phyloP scores from a whole-genome alignment of 441 rosid species.

The Adansonia rubrostipa region DNA sequence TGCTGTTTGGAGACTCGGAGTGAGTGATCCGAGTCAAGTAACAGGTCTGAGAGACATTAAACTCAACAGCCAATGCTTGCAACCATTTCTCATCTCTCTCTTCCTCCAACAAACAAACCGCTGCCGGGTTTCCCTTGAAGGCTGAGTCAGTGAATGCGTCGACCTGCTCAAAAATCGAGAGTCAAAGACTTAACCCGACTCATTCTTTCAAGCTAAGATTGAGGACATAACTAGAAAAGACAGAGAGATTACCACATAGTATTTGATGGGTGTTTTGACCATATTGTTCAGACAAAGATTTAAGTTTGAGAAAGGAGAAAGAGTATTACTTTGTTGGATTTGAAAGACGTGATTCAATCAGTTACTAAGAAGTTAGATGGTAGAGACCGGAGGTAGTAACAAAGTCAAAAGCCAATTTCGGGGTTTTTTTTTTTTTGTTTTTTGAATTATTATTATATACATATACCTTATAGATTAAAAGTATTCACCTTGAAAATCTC shows the following conservation, averaged over 20 bases:
- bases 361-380: neutral
- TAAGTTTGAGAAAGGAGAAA: neutral
- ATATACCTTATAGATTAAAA: too few species aligned
- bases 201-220: neutral
- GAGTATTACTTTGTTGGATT: neutral
- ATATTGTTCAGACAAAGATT: conserved; percentile 20
- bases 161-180: conserved; percentile 43
- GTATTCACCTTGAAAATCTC: too few species aligned
- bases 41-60: conserved; percentile 64
- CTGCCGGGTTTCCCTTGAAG: conserved; percentile 82
- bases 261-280: conserved; percentile 44
- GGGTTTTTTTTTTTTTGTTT: too few species aligned
- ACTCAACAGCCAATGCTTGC: conserved; percentile 70
- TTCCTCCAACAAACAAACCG: conserved; percentile 64
- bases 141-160: conserved; percentile 76
- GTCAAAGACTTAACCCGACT: neutral
- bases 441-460: too few species aligned
- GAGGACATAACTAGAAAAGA: neutral
- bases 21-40: conserved; percentile 46
- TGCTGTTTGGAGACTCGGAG: conserved; percentile 34
- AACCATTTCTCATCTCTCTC: conserved; percentile 68
- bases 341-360: neutral
- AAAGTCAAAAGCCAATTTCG: too few species aligned
- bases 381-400: neutral
- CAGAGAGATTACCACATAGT: conserved; percentile 48